Evolutionary conservation across 768 basidiomycete species (phyloP), one percentile per base, ranked within the genome.

Genomic region (Russula ochroleuca): DNA sequence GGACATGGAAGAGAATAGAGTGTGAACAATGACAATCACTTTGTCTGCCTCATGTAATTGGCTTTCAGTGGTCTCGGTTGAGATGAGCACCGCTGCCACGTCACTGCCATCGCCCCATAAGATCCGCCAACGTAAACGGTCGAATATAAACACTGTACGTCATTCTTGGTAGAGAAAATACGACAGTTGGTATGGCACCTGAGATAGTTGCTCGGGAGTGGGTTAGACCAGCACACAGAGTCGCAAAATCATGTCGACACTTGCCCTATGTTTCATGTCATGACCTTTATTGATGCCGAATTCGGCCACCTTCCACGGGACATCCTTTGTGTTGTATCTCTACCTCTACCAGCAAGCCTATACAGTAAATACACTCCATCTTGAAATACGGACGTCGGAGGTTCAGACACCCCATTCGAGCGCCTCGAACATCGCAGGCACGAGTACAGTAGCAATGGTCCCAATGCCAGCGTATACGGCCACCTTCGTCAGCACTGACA

Each of bases 391-490:
- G 41, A 43, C 53, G 38, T 19, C 2, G n/a, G 10, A 7, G 11
- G 11, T 47, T 55, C 40, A 64, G 31, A 87, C 78, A 25, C 89
- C 89, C 85, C 85, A 88, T 1, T 85, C 88, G 8, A 89, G 68
- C 2, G 82, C 57, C 68, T 88, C 84, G 68, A 91, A 93, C 69
- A 84, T 72, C 14, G 86, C 75, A 0, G 92, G 92, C 37, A 87
- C 76, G 0, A 78, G 73, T 67, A 88, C 85, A 15, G 77, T 74
- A 2, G 86, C 83, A 13, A 94, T 71, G 14, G 88, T 73, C 0
- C 83, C 92, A 64, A 98, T 96, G 0, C 95, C 94, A 56, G 83
- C 80, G 72, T 98, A 96, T 5, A 95, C 94, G 49, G 92, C 84
- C 14, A 94, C 85, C 77, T 94, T 95, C 31, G 93, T 94, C 65